A percentile compares a stretch with the other conserved stretches of the same genome.
Evolutionary conservation across 129 eudicot genomes (phyloP).

Genomic region (Pittosporum tobira): DNA sequence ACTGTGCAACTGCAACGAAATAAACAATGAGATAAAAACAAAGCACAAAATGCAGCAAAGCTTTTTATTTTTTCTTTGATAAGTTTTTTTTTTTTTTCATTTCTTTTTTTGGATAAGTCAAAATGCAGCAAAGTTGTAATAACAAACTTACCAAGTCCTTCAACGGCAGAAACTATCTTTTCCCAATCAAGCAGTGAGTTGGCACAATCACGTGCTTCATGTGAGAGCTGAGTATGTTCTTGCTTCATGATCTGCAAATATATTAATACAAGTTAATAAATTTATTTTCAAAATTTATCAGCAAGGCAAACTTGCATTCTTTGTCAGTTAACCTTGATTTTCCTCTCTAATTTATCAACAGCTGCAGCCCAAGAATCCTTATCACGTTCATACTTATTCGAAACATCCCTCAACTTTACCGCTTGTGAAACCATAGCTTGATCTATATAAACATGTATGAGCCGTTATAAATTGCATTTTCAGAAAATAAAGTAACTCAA

Average conservation of each 20-base stretch:
- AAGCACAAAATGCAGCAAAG: neutral
- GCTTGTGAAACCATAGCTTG: conserved; percentile 23
- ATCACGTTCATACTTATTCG: conserved; percentile 22
- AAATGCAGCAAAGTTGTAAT: neutral
- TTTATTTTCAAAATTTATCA: neutral
- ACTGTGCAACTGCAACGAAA: conserved; percentile 25
- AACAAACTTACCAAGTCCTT: conserved; percentile 21
- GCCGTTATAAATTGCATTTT: neutral
- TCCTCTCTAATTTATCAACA: conserved; percentile 23
- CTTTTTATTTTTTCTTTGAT: no score
- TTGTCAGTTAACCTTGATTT: conserved; percentile 21
- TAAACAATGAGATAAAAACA: neutral
- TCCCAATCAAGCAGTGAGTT: conserved; percentile 26
- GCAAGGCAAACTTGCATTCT: neutral
- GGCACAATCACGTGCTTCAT: conserved; percentile 29
- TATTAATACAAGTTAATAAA: neutral
- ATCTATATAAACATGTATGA: conserved; percentile 10
- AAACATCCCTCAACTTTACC: conserved; percentile 17
- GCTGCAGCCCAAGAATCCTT: conserved; percentile 26
- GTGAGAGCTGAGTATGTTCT: conserved; percentile 31
- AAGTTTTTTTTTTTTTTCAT: no score
- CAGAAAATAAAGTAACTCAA: neutral
- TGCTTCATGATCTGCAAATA: conserved; percentile 32
- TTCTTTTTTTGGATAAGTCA: neutral
- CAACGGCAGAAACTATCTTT: conserved; percentile 27